These are phyloP conservation scores for Gossypium stocksii DNA, from an alignment of 345 rosid species.

Conservation along the genomic window DNA sequence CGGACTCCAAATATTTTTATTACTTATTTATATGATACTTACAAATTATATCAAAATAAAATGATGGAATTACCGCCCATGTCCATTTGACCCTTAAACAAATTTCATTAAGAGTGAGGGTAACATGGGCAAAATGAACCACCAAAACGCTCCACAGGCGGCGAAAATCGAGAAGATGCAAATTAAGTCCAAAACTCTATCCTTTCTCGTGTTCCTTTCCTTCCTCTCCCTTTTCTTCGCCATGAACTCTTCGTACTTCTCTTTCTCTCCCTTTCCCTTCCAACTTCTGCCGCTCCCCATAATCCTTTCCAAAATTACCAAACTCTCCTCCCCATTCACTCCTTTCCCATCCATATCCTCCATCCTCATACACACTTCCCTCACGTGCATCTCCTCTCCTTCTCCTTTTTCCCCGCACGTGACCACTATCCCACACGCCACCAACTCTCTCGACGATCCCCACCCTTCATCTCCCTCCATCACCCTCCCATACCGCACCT, in stretches of 20 bases:
- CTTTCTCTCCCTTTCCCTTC: background rate
- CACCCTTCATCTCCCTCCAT: constrained; percentile 15
- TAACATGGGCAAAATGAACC: background rate
- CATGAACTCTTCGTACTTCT: background rate
- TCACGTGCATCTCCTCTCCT: constrained; percentile 64
- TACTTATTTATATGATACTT: no score
- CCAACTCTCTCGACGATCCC: constrained; percentile 17
- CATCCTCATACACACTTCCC: constrained; percentile 57
- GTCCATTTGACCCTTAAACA: background rate
- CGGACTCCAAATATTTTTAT: background rate
- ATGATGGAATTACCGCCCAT: no score
- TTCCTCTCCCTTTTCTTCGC: background rate
- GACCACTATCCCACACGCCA: constrained; percentile 32
- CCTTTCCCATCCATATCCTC: constrained; percentile 77
- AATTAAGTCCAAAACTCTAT: background rate
- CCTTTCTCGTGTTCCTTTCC: background rate
- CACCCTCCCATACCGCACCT: constrained; percentile 43
- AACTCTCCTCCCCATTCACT: constrained; percentile 61
- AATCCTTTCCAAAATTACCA: constrained; percentile 48
- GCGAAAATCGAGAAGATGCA: background rate
- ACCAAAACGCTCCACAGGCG: background rate
- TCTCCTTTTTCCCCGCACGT: constrained; percentile 40
- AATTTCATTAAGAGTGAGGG: background rate
- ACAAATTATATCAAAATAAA: background rate
- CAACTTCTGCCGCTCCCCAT: constrained; percentile 35